These are phyloP conservation scores for Melanogaster broomeanus DNA, from an alignment of 768 basidiomycete species.

Conservation along the genomic window DNA sequence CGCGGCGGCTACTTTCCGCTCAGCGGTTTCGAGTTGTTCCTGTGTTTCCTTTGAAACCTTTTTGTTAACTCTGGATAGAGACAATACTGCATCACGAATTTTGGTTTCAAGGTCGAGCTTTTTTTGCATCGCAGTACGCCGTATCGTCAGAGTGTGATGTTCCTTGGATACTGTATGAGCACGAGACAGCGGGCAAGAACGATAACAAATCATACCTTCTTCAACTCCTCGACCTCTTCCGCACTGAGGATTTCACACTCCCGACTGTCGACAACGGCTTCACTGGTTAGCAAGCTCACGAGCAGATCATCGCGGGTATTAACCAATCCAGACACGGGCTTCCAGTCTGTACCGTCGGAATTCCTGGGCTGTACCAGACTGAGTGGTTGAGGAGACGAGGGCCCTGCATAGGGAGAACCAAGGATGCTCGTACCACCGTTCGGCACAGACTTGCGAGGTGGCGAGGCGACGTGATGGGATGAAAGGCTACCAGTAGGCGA, in stretches of 20 bases:
- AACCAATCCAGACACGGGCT: slow-evolving; percentile 44
- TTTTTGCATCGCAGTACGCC: slow-evolving; percentile 65
- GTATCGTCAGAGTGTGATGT: slow-evolving; percentile 65
- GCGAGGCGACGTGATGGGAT: slow-evolving; percentile 25
- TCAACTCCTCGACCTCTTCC: slow-evolving; percentile 71
- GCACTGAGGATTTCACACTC: slow-evolving; percentile 75
- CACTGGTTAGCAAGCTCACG: slow-evolving; percentile 87
- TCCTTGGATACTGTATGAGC: slow-evolving; percentile 50
- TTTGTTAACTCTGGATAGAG: slow-evolving; percentile 70
- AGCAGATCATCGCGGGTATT: slow-evolving; percentile 83
- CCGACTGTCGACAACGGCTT: slow-evolving; percentile 91
- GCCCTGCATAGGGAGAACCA: slow-evolving; percentile 38
- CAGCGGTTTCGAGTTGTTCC: slow-evolving; percentile 75
- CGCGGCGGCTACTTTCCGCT: slow-evolving; percentile 65
- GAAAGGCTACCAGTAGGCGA: slow-evolving; percentile 26
- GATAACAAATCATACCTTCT: slow-evolving; percentile 52
- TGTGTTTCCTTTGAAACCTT: slow-evolving; percentile 62
- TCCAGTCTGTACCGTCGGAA: slow-evolving; percentile 41
- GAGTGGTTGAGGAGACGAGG: slow-evolving; percentile 43
- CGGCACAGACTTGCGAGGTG: slow-evolving; percentile 15
- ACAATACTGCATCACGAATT: slow-evolving; percentile 84
- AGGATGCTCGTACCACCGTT: slow-evolving; percentile 12
- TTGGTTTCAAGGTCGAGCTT: slow-evolving; percentile 82
- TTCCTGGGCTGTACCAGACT: slow-evolving; percentile 35
- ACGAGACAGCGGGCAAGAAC: slow-evolving; percentile 7